Base-by-base conservation (phyloP, 2,329 filamentous ascomycete genomes). In the Fusarium verticillioides region DNA sequence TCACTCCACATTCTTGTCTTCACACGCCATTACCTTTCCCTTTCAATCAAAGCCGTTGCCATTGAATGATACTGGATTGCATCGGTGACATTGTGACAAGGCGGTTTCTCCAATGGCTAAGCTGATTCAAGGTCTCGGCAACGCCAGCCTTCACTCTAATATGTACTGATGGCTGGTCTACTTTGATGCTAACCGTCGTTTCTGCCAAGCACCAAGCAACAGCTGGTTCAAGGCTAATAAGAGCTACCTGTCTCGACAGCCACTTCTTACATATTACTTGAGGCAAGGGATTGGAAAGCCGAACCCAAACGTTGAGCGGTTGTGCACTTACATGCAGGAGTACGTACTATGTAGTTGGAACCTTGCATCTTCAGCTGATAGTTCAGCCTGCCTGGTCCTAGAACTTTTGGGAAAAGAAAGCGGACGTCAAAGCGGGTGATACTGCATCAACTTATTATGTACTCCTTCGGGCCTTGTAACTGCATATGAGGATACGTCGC, bases 361-460 rank as follows among this genome's bases (percentile, higher is more conserved):
- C 44, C 57, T 60, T 50, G 34, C 42, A 62, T 60, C 13, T 63
- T 63, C 66, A 70, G 54, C 72, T 75, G 62, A 49, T 30, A 54
- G 49, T 52, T 75, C 69, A 68, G 66, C 70, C 72, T 66, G 52
- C 62, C 54, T 40, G 61, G 46, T 64, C 58, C 37, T 28, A 60
- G 59, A 61, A 46, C 60, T 47, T 37, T 52, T 37, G 32, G 49
- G 47, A 57, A 73, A 70, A 67, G 72, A 61, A 75, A 70, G 39
- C 61, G 61, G 30, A 59, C 36, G 72, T 73, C 69, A 65, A 73
- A 72, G 72, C 69, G 72, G 53, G 44, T 69, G 56, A 59, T 63
- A 49, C 63, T 44, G 39, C 46, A 62, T 52, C 28, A 26, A 36
- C 34, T 65, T 59, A 34, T 62, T 61, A 34, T 34, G 32, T 34